Evolutionary conservation across 2,329 filamentous ascomycete genomes (phyloP), one percentile per base, ranked within the genome.

Genomic region (Ophiostoma novo-ulmi): DNA sequence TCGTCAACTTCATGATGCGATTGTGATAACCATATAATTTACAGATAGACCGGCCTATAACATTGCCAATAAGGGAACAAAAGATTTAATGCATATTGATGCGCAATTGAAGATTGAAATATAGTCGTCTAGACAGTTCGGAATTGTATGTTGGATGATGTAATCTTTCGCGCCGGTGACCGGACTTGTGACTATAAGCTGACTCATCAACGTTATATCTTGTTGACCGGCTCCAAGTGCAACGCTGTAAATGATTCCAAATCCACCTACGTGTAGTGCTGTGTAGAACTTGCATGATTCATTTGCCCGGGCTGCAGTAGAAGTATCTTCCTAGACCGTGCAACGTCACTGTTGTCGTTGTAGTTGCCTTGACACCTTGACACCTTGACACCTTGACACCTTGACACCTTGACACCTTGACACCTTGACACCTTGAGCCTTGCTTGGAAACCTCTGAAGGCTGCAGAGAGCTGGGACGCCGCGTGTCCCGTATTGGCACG

Each of bases 221-320:
- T 11, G 22, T 14, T 14, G 17, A 22, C 22, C n/a, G n/a, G 10
- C 11, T 58, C 52, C n/a, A 22, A 58, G 22, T 58, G 52, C 52
- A 58, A 58, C 52, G 8, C 52, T 58, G 22, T 26, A 2, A 58
- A 26, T 58, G 22, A 58, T 58, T 58, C 52, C 52, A 58, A 58
- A 58, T 14, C 14, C 17, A 26, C 5, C 22, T 48, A 5, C 17
- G 5, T 48, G 17, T 20, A n/a, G 17, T 48, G 31, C 14, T 44
- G 14, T 44, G n/a, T 58, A 26, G 52, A 10, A 58, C 26, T 58
- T 58, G 52, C n/a, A 58, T 58, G 52, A 58, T 58, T 58, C 52
- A 58, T n/a, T 55, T 55, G 17, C 44, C 20, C 6, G n/a, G n/a
- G n/a, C n/a, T 26, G 22, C 52, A 22, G 26, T 22, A 13, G 22